These are phyloP conservation scores for Stachybotrys chlorohalonatus DNA, from an alignment of 2,329 filamentous ascomycete species.

Conservation along the genomic window DNA sequence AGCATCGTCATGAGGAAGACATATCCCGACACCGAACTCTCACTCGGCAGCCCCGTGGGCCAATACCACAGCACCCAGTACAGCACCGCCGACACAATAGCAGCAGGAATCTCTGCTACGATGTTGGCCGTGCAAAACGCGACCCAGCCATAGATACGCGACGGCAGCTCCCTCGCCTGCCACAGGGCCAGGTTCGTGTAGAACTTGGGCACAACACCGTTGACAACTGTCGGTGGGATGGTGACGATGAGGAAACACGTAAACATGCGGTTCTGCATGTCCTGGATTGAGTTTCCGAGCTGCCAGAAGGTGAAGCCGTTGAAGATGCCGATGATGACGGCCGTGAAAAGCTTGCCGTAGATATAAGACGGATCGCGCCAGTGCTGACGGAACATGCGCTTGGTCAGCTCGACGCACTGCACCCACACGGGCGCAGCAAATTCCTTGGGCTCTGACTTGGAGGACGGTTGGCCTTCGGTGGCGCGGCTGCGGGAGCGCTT, in stretches of 20 bases:
- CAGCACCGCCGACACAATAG: slow-evolving; percentile 52
- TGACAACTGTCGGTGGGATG: slow-evolving; percentile 62
- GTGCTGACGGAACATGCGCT: slow-evolving; percentile 60
- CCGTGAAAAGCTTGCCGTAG: slow-evolving; percentile 65
- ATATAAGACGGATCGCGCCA: slow-evolving; percentile 69
- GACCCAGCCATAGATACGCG: slow-evolving; percentile 65
- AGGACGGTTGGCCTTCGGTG: not conserved
- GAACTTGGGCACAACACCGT: slow-evolving; percentile 66
- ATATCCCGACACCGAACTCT: slow-evolving; percentile 58
- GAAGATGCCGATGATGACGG: slow-evolving; percentile 63
- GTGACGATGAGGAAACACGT: slow-evolving; percentile 55
- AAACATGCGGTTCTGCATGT: slow-evolving; percentile 71
- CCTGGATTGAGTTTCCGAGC: slow-evolving; percentile 52
- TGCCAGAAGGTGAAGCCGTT: slow-evolving; percentile 71
- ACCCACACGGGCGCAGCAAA: slow-evolving; percentile 55
- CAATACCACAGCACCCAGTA: slow-evolving; percentile 73
- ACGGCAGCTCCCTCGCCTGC: slow-evolving; percentile 63
- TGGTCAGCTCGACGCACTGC: slow-evolving; percentile 59
- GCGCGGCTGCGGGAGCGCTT: slow-evolving; percentile 21
- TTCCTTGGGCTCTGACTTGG: slow-evolving; percentile 23
- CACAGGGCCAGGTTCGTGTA: slow-evolving; percentile 62
- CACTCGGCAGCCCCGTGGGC: slow-evolving; percentile 57
- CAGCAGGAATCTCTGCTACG: slow-evolving; percentile 60
- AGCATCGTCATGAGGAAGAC: slow-evolving; percentile 68
- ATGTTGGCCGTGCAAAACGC: slow-evolving; percentile 66